Evolutionary conservation across 768 basidiomycete species (phyloP).

Genomic region (Lactifluus pinguis): DNA sequence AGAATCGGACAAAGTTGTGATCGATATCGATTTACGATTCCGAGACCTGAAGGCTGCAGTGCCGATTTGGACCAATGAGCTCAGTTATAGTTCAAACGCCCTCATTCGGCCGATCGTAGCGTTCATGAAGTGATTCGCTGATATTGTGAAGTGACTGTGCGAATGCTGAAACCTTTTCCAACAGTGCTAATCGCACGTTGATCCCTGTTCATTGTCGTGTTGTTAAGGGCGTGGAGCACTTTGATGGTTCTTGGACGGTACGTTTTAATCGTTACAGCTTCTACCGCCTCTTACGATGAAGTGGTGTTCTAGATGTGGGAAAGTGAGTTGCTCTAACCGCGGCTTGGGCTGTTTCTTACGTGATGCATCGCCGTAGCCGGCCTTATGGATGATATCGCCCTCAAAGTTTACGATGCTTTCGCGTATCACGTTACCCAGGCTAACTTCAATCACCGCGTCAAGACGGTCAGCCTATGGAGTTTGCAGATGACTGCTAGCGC

Average conservation of each 20-base stretch:
- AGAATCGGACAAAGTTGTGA: conserved; percentile 47
- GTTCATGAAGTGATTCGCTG: conserved; percentile 63
- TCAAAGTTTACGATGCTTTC: conserved; percentile 87
- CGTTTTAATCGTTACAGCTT: conserved; percentile 26
- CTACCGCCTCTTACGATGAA: conserved; percentile 10
- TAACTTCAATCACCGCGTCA: conserved; percentile 82
- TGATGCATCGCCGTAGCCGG: conserved; percentile 51
- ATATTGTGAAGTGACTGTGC: neutral
- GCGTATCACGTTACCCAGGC: conserved; percentile 91
- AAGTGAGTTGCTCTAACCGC: conserved; percentile 42
- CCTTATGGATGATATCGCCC: conserved; percentile 81
- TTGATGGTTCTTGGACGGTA: conserved; percentile 96
- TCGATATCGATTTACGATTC: conserved; percentile 93
- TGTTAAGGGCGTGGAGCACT: conserved; percentile 73
- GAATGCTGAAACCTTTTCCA: conserved; percentile 10
- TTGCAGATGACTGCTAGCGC: conserved; percentile 87
- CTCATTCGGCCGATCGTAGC: conserved; percentile 93
- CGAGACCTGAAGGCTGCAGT: conserved; percentile 93
- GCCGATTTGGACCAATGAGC: conserved; percentile 80
- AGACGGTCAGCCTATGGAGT: conserved; percentile 89
- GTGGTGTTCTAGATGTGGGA: conserved; percentile 74
- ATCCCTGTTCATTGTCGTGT: conserved; percentile 91
- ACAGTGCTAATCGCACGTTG: conserved; percentile 84
- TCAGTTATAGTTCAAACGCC: conserved; percentile 89
- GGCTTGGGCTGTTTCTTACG: neutral